These are phyloP conservation scores for Gossypium turneri DNA, from an alignment of 345 rosid genomes.

Conservation along the genomic window DNA sequence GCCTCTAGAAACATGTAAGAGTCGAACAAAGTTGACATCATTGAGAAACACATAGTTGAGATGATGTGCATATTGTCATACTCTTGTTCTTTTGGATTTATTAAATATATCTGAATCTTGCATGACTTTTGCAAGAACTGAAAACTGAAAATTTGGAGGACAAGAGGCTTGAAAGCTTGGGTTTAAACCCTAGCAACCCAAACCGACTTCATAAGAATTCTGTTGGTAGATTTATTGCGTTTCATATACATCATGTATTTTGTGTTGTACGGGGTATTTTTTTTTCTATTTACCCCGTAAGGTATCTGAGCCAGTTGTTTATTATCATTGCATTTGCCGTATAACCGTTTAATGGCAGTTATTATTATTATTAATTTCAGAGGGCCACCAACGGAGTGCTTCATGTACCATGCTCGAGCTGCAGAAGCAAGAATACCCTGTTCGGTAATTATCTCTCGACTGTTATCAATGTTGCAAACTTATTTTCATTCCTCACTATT, in stretches of 20 bases:
- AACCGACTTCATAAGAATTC: neutral
- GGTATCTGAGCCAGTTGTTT: neutral
- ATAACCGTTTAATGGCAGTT: neutral
- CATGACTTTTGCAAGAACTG: neutral
- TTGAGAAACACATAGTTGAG: neutral
- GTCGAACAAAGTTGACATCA: neutral
- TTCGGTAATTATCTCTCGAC: slow-evolving; percentile 37
- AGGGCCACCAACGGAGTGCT: slow-evolving; percentile 96
- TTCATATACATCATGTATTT: neutral
- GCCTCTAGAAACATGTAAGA: slow-evolving; percentile 89
- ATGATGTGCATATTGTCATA: neutral
- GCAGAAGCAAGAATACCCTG: slow-evolving; percentile 52
- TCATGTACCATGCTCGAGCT: slow-evolving; percentile 86
- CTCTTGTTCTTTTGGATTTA: neutral
- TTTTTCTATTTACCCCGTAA: neutral
- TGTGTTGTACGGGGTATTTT: neutral
- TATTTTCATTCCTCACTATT: neutral
- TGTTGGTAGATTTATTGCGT: neutral
- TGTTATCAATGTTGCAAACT: slow-evolving; percentile 16
- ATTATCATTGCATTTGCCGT: neutral
- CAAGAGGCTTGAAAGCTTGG: neutral
- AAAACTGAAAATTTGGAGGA: neutral
- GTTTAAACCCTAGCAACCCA: neutral
- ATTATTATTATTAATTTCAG: slow-evolving; percentile 35
- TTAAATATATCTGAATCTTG: neutral